phyloP scores from a whole-genome alignment of 2,329 filamentous ascomycete species.

The Cordyceps javanica region DNA sequence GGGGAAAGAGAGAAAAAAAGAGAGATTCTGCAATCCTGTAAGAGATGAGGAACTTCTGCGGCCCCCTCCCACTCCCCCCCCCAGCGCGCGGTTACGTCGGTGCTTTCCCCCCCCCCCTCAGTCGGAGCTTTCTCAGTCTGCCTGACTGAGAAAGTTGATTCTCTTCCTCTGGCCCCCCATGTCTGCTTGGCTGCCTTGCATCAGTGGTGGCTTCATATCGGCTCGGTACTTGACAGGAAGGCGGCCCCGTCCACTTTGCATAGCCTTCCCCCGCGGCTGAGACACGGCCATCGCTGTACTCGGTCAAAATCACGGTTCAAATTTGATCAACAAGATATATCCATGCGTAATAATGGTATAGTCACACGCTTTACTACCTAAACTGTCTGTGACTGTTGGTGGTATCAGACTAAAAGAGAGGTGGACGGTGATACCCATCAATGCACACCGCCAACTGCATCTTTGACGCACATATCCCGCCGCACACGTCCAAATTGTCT shows the following conservation, averaged over 20 bases:
- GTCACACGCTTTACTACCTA: constrained; percentile 4
- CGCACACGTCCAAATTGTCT: not conserved
- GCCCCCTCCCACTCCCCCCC: too few relatives aligned
- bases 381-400: not conserved
- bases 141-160: not conserved
- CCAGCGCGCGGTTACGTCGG: too few relatives aligned
- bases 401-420: not conserved
- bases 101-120: not conserved
- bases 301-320: not conserved
- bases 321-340: not conserved
- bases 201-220: not conserved
- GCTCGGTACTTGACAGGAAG: constrained; percentile 1
- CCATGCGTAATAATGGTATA: not conserved
- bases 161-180: not conserved
- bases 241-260: not conserved
- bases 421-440: not conserved
- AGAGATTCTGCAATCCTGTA: too few relatives aligned
- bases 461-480: not conserved
- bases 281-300: not conserved
- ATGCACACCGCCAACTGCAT: not conserved
- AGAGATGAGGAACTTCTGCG: too few relatives aligned
- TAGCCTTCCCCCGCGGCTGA: not conserved
- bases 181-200: not conserved
- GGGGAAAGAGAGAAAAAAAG: too few relatives aligned
- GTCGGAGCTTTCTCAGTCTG: not conserved